These are phyloP conservation scores for Blastobotrys malaysiensis DNA, from an alignment of 1,139 yeast genomes.

Conservation along the genomic window DNA sequence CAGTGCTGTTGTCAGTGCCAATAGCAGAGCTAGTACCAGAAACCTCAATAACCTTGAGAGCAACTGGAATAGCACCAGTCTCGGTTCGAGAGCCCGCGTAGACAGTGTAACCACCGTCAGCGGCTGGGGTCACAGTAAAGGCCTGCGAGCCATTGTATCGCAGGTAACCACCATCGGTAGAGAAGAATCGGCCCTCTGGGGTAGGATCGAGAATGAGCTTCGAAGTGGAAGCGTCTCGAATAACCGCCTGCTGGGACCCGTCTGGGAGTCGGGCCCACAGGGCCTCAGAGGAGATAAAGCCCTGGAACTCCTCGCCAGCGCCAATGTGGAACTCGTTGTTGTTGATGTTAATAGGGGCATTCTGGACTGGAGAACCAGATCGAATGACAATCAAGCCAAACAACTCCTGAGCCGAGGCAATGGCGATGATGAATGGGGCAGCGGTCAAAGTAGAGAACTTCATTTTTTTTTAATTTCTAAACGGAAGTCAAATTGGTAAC, in stretches of 20 bases:
- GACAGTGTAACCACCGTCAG: conserved; percentile 14
- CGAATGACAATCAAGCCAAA: conserved; percentile 10
- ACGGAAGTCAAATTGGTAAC: background rate
- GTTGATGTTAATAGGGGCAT: conserved; percentile 7
- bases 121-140: conserved; percentile 14
- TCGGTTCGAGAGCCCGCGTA: conserved; percentile 12
- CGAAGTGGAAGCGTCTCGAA: conserved; percentile 7
- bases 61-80: conserved; percentile 15
- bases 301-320: conserved; percentile 4
- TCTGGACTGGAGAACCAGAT: conserved; percentile 12
- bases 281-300: conserved; percentile 3
- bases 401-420: conserved; percentile 6
- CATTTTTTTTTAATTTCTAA: conserved; percentile 1
- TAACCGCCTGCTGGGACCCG: conserved; percentile 2
- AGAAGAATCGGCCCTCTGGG: conserved; percentile 4
- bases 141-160: conserved; percentile 13
- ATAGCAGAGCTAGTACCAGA: conserved; percentile 2
- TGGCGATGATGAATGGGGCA: background rate
- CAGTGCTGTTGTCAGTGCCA: background rate
- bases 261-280: background rate
- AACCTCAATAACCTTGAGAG: conserved; percentile 9
- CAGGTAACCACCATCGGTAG: conserved; percentile 12
- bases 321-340: conserved; percentile 7
- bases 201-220: conserved; percentile 3
- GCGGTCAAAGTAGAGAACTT: background rate